A percentile compares a stretch with the other conserved stretches of the same genome.
Evolutionary conservation across 2,329 filamentous ascomycete genomes (phyloP).

Genomic region (Grosmannia huntii): DNA sequence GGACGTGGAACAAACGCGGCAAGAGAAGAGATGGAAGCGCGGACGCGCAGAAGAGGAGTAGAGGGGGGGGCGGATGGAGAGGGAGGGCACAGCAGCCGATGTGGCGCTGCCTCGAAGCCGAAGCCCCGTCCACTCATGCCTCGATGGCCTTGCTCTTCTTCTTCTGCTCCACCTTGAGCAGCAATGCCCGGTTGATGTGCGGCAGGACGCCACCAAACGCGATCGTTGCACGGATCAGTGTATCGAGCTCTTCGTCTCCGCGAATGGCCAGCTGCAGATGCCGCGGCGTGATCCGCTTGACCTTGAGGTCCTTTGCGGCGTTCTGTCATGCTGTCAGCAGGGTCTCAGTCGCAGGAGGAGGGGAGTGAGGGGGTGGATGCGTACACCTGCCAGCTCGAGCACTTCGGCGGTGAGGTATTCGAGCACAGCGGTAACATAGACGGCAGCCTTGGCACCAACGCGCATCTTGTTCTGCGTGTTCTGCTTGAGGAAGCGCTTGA

Average conservation of each 20-base stretch:
- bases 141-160: constrained; percentile 25
- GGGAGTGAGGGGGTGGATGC: constrained; percentile 20
- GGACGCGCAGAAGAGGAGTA: not conserved
- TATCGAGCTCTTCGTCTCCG: constrained; percentile 96
- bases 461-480: constrained; percentile 99
- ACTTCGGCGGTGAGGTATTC: constrained; percentile 98
- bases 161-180: constrained; percentile 36
- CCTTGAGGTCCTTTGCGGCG: constrained; percentile 97
- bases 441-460: constrained; percentile 94
- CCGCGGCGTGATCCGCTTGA: constrained; percentile 98
- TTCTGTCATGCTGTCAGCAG: constrained; percentile 39
- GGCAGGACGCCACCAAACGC: constrained; percentile 96
- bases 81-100: not conserved
- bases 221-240: constrained; percentile 92
- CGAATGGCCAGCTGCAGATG: constrained; percentile 96
- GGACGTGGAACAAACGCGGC: not conserved
- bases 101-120: not conserved
- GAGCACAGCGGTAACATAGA: constrained; percentile 95
- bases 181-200: constrained; percentile 93
- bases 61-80: not conserved
- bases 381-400: constrained; percentile 82
- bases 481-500: constrained; percentile 99
- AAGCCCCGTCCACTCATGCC: constrained; percentile 14
- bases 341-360: not conserved
- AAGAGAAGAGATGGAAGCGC: not conserved